phyloP scores from a whole-genome alignment of 345 rosid species.

The Gossypium australe region DNA sequence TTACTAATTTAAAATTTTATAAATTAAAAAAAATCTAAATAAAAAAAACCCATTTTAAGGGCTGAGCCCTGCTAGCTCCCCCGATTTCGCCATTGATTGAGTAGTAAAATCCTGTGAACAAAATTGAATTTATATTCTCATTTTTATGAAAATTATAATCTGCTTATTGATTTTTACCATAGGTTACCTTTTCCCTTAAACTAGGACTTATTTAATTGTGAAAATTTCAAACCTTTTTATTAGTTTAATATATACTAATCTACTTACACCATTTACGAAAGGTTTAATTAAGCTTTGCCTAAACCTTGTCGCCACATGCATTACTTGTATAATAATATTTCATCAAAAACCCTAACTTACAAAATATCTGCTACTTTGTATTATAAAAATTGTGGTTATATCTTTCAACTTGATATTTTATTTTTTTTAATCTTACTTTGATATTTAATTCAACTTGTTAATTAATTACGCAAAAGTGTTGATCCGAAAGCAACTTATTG shows the following conservation, averaged over 20 bases:
- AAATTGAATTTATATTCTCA: no score
- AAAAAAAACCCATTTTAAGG: no score
- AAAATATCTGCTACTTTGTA: not conserved
- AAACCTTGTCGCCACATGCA: constrained; percentile 7
- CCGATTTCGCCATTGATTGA: no score
- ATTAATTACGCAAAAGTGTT: not conserved
- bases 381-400: not conserved
- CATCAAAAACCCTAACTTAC: not conserved
- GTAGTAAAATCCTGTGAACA: no score
- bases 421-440: not conserved
- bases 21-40: no score
- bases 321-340: not conserved
- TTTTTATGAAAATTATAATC: no score
- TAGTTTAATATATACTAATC: constrained; percentile 6
- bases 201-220: not conserved
- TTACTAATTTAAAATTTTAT: no score
- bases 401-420: not conserved
- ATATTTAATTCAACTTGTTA: not conserved
- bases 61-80: no score
- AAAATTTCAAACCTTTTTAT: constrained; percentile 14
- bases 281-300: not conserved
- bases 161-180: not conserved
- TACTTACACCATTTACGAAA: not conserved
- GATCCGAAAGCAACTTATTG: not conserved
- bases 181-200: not conserved